Base-by-base conservation (phyloP, 345 rosid species). In the Draba incana region DNA sequence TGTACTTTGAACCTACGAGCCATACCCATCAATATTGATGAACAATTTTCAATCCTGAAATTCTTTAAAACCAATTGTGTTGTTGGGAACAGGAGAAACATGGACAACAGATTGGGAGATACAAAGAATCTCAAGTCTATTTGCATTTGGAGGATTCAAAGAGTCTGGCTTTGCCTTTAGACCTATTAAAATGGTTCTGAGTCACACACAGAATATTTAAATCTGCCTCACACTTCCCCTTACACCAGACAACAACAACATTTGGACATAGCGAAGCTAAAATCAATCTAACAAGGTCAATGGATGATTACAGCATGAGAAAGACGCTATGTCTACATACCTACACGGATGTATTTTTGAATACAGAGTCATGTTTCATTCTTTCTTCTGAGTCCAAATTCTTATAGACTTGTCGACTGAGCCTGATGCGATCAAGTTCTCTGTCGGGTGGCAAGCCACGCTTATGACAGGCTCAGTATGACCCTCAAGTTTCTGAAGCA, bases 401-500 rank as follows among this genome's bases (percentile, higher is more conserved):
- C 81, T 85, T 58, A 94, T 72, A 15, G 86, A 78, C 74, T 84
- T 86, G 84, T 91, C 99, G 2, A 91, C 89, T 9, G 96, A 87
- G 41, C 86, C 97, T 16, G 99, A 94, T 24, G 98, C 97, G 0
- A 94, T 89, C 77, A 91, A 69, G 80, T 86, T 94, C 77, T 84
- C 85, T 0, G 76, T 82, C 0, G 98, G 98, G 68, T 91, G 97
- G 59, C 93, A 94, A 28, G 98, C 85, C 20, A 94, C 96, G 6
- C 84, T 84, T 76, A 91, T 75, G 43, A 91, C 97, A 0, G 88
- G 63, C 67, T 91, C 99, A 8, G 84, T 86, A 52, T 94, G 99
- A 45, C 98, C 97, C 81, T 94, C 92, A 77, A 94, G 80, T 77
- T 88, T 94, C 84, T 94, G 99, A 68, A 91, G 83, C 58, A 88